phyloP scores from a whole-genome alignment of 768 basidiomycete genomes.

The Lactarius hatsudake region DNA sequence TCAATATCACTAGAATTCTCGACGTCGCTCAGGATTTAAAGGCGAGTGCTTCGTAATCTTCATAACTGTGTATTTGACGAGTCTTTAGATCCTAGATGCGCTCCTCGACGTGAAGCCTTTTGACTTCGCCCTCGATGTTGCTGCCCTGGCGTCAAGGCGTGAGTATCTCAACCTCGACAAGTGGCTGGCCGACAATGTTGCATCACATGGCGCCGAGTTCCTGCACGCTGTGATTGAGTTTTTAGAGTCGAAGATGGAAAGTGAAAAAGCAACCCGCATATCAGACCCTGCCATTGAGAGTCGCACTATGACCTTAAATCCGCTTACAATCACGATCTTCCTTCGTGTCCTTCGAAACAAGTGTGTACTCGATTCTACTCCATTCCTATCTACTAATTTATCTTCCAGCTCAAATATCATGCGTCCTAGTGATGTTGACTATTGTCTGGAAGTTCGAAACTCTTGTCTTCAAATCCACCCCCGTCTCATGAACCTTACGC shows the following conservation, averaged over 20 bases:
- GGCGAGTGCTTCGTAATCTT: slow-evolving; percentile 42
- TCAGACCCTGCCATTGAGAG: slow-evolving; percentile 76
- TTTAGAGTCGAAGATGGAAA: slow-evolving; percentile 89
- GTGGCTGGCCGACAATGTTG: slow-evolving; percentile 89
- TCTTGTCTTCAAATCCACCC: slow-evolving; percentile 93
- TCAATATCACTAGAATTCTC: slow-evolving; percentile 91
- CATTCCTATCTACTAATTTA: slow-evolving; percentile 10
- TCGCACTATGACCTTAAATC: slow-evolving; percentile 83
- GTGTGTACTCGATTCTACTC: slow-evolving; percentile 42
- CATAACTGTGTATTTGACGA: slow-evolving; percentile 1
- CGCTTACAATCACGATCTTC: slow-evolving; percentile 88
- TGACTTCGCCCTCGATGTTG: slow-evolving; percentile 89
- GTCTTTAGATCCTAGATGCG: slow-evolving; percentile 80
- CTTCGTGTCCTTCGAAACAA: slow-evolving; percentile 83
- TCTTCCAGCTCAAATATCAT: slow-evolving; percentile 65
- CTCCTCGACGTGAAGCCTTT: slow-evolving; percentile 87
- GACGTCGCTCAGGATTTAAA: slow-evolving; percentile 96
- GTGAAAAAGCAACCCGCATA: slow-evolving; percentile 72
- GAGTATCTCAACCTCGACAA: slow-evolving; percentile 96
- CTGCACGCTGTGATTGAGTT: slow-evolving; percentile 85
- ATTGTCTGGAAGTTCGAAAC: slow-evolving; percentile 89
- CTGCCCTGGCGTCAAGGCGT: slow-evolving; percentile 86
- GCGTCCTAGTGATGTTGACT: slow-evolving; percentile 74
- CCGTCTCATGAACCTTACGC: slow-evolving; percentile 89
- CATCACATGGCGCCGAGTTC: slow-evolving; percentile 80